A percentile compares a stretch with the other conserved stretches of the same genome.
phyloP scores from a whole-genome alignment of 768 basidiomycete genomes.

The Lactarius vividus region DNA sequence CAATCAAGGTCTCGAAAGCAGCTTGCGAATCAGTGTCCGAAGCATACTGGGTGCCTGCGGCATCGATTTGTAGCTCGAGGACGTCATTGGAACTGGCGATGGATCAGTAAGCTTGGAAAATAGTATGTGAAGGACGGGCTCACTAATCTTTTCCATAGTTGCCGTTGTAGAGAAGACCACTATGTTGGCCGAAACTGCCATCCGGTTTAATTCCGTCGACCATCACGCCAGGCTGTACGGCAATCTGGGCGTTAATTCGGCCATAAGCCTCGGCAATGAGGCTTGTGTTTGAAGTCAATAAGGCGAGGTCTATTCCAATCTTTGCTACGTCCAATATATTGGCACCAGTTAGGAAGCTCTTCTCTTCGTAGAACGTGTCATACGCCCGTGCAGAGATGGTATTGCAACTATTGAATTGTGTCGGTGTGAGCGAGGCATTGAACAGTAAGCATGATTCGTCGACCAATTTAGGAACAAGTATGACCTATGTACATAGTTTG shows the following conservation, averaged over 20 bases:
- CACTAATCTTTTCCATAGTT: constrained; percentile 61
- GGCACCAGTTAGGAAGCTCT: constrained; percentile 56
- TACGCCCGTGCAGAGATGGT: constrained; percentile 25
- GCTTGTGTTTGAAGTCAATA: constrained; percentile 36
- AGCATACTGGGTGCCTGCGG: constrained; percentile 59
- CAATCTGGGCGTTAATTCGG: constrained; percentile 51
- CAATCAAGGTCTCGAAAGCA: constrained; percentile 55
- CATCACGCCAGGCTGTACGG: constrained; percentile 44
- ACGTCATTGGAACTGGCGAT: constrained; percentile 55
- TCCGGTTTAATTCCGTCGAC: constrained; percentile 59
- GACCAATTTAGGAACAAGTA: constrained; percentile 24
- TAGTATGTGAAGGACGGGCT: constrained; percentile 19
- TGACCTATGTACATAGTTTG: constrained; percentile 18
- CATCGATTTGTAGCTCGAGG: constrained; percentile 57
- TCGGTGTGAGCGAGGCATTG: constrained; percentile 19
- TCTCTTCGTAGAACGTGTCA: constrained; percentile 24
- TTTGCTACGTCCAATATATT: constrained; percentile 63
- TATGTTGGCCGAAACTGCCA: constrained; percentile 50
- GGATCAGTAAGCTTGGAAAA: neutral
- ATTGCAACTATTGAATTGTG: constrained; percentile 20
- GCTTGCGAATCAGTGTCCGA: constrained; percentile 35
- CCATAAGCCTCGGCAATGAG: constrained; percentile 50
- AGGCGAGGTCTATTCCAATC: constrained; percentile 32
- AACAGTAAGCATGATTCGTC: constrained; percentile 25
- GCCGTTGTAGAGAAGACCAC: constrained; percentile 60